Percentiles rank a stretch among this genome's conserved stretches.
These are phyloP conservation scores for Monoraphidium neglectum DNA, from an alignment of 139 green algal species.

Conservation along the genomic window DNA sequence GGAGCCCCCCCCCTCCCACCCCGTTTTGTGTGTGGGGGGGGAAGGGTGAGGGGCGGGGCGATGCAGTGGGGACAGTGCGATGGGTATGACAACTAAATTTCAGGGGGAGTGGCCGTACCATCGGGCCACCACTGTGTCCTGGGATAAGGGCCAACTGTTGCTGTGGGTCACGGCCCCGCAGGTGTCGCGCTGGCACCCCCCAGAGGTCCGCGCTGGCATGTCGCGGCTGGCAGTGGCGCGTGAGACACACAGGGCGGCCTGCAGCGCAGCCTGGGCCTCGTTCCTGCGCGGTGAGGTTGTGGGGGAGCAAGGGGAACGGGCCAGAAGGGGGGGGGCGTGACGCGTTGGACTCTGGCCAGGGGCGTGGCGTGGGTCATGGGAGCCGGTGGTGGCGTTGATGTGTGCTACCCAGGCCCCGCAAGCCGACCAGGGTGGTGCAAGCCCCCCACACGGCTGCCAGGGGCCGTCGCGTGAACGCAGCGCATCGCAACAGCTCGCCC, in stretches of 20 bases:
- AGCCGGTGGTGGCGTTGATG: background rate
- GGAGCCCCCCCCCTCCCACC: background rate
- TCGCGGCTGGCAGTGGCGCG: slow-evolving; percentile 32
- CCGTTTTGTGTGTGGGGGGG: background rate
- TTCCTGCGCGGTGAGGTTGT: slow-evolving; percentile 33
- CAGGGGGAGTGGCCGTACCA: too few species aligned
- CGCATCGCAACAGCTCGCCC: background rate
- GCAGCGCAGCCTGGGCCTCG: slow-evolving; percentile 34
- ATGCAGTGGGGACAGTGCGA: too few species aligned
- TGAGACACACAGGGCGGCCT: slow-evolving; percentile 43
- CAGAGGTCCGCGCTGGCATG: slow-evolving; percentile 33
- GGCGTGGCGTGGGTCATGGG: background rate
- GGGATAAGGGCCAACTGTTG: too few species aligned
- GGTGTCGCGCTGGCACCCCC: slow-evolving; percentile 35
- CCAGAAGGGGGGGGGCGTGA: too few species aligned
- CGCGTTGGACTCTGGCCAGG: too few species aligned
- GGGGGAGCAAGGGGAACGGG: slow-evolving; percentile 13
- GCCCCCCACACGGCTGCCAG: too few species aligned
- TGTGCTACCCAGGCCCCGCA: background rate
- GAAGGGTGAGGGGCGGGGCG: too few species aligned
- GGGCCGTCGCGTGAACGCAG: background rate
- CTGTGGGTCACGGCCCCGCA: too few species aligned
- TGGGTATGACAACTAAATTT: too few species aligned
- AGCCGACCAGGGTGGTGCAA: too few species aligned
- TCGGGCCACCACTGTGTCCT: too few species aligned